These are phyloP conservation scores for Cynanchum wilfordii DNA, from an alignment of 257 asterid species.

Conservation along the genomic window DNA sequence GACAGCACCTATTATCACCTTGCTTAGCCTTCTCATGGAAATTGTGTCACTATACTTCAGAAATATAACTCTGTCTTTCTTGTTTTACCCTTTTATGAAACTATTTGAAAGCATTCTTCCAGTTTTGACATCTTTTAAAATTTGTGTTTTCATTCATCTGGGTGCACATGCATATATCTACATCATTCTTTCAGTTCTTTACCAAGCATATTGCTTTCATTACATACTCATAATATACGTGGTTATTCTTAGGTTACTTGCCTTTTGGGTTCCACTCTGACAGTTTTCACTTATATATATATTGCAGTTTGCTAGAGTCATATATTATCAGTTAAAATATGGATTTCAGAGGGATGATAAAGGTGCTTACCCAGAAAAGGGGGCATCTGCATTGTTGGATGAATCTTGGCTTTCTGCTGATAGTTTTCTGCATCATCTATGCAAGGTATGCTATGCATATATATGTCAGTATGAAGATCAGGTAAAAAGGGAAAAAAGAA, in stretches of 20 bases:
- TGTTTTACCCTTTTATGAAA: background rate
- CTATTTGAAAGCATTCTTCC: background rate
- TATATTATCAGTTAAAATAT: slow-evolving; percentile 66
- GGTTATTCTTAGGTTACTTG: background rate
- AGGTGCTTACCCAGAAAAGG: slow-evolving; percentile 34
- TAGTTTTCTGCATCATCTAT: slow-evolving; percentile 76
- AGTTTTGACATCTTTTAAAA: background rate
- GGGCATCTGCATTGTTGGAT: slow-evolving; percentile 55
- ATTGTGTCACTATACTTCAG: background rate
- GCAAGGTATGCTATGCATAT: slow-evolving; percentile 48
- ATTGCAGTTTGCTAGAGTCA: slow-evolving; percentile 65
- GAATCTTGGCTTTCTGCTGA: slow-evolving; percentile 88
- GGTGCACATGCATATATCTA: background rate
- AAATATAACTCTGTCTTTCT: background rate
- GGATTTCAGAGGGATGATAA: slow-evolving; percentile 63
- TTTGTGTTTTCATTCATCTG: too few relatives aligned
- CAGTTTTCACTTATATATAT: slow-evolving; percentile 16
- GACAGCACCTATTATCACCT: background rate
- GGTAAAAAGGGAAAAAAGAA: too few relatives aligned
- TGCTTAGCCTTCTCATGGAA: background rate
- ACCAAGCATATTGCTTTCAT: background rate
- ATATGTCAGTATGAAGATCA: background rate
- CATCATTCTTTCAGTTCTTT: background rate
- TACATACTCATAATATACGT: background rate
- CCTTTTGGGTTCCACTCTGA: slow-evolving; percentile 8